Base-by-base conservation (phyloP, 1,284 basidiomycete genomes). In the Ustilago nuda region DNA sequence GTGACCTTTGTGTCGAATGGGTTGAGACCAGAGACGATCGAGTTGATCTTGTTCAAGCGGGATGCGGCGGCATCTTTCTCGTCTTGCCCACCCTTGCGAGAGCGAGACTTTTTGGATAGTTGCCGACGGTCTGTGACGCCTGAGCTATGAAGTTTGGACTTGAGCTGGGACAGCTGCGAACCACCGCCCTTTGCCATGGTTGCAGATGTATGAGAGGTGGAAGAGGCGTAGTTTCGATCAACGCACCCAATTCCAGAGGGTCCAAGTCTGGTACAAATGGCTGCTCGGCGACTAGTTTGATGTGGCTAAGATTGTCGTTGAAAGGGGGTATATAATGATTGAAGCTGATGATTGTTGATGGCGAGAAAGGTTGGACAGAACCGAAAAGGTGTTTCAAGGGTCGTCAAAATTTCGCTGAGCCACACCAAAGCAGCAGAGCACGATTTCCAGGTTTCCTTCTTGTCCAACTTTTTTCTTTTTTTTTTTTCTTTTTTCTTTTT, bases 11-110 rank as follows among this genome's bases (percentile, higher is more conserved):
- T 66, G 45, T 99, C 96, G 87, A 99, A 99, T 33, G 93, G 93
- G 87, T 98, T 98, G 81, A 98, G 89, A 75, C 90, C 91, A 74
- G 91, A 89, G 72, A 94, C 91, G 73, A 99, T 96, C 84, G 92
- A 92, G 70, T 91, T 90, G 55, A 98, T 89, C 84, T 91, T 93
- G n/a, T 91, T 80, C 53, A 73, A 80, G 58, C 61, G 67, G 35
- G 53, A 71, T 43, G 56, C 80, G 58, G 59, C 78, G n/a, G 79
- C 76, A 66, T 84, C 82, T 3, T 82, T 85, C 12, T 89, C 85
- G 70, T 87, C 80, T 90, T 90, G 88, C 90, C 92, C 82, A 17
- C 72, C 72, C 41, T 73, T 76, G n/a, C 79, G 69, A 30, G 78
- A 80, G 63, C 81, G 80, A 3, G 78, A 71, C 43, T 74, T 71